A percentile compares a stretch with the other conserved stretches of the same genome.
phyloP scores from a whole-genome alignment of 2,329 filamentous ascomycete species.

The Tolypocladium tropicale region DNA sequence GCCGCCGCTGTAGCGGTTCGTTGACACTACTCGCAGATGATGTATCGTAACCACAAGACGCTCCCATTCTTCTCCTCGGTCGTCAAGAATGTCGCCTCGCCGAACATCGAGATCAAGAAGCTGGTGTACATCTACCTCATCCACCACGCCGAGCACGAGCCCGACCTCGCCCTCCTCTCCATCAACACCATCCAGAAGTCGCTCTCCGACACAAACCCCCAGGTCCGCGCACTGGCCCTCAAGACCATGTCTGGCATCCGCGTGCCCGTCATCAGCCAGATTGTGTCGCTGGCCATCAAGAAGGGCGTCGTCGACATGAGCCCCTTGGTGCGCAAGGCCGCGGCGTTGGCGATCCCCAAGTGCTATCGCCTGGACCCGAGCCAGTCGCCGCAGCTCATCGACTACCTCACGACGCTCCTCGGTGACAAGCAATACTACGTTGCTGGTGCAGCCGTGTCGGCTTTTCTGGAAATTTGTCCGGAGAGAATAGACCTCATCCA shows the following conservation, averaged over 20 bases:
- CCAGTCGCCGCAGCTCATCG: conserved; percentile 74
- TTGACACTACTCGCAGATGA: conserved; percentile 54
- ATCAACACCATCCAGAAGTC: conserved; percentile 99
- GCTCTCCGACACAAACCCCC: conserved; percentile 81
- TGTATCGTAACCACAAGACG: conserved; percentile 83
- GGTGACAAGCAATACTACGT: conserved; percentile 94
- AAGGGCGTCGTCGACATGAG: conserved; percentile 91
- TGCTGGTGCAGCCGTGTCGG: conserved; percentile 82
- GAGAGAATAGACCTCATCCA: conserved; percentile 83
- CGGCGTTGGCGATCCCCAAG: conserved; percentile 88
- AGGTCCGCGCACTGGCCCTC: conserved; percentile 82
- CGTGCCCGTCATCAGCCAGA: conserved; percentile 97
- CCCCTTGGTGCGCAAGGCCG: conserved; percentile 82
- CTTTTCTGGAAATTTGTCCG: conserved; percentile 83
- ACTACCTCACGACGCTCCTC: conserved; percentile 67
- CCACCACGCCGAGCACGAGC: conserved; percentile 91
- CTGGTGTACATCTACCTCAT: conserved; percentile 98
- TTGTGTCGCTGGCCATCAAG: conserved; percentile 92
- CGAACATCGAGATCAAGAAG: conserved; percentile 92
- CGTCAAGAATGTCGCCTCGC: conserved; percentile 93
- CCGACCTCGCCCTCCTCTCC: conserved; percentile 86
- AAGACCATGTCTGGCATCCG: conserved; percentile 95
- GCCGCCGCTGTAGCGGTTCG: neutral
- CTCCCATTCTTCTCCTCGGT: conserved; percentile 94
- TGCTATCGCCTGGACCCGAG: conserved; percentile 85